These are phyloP conservation scores for Alternaria incomplexa DNA, from an alignment of 2,329 filamentous ascomycete species.

Conservation along the genomic window DNA sequence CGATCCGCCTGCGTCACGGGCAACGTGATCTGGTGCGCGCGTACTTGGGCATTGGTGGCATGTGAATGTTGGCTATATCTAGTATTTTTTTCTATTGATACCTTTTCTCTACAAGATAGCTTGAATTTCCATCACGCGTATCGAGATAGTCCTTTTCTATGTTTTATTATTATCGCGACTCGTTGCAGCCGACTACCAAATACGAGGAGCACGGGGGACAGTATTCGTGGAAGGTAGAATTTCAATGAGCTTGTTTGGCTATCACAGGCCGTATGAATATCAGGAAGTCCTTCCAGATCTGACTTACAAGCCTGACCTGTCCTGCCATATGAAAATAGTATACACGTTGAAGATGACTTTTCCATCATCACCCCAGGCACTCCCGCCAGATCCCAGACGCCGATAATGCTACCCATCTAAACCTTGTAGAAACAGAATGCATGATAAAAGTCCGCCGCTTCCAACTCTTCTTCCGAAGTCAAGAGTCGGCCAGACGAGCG, in stretches of 20 bases:
- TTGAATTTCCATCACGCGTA: neutral
- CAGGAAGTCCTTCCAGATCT: neutral
- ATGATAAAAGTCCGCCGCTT: constrained; percentile 83
- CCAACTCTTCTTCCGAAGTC: constrained; percentile 86
- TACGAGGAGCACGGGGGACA: neutral
- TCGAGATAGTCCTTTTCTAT: neutral
- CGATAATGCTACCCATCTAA: constrained; percentile 44
- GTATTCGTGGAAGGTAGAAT: neutral
- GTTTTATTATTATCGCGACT: neutral
- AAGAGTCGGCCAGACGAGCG: constrained; percentile 69
- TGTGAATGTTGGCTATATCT: neutral
- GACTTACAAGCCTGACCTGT: neutral
- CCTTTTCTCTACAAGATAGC: neutral
- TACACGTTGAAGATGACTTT: neutral
- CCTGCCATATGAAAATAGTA: neutral
- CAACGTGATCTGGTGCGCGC: neutral
- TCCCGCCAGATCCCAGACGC: constrained; percentile 4
- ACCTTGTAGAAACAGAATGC: constrained; percentile 98
- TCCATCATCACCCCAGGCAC: neutral
- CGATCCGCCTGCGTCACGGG: constrained; percentile 10
- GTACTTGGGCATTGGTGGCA: neutral
- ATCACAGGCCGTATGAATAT: neutral
- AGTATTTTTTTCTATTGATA: neutral
- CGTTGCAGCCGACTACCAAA: neutral
- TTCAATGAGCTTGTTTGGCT: neutral